phyloP scores from a whole-genome alignment of 164 flowering plant genomes.

The Santalum album region DNA sequence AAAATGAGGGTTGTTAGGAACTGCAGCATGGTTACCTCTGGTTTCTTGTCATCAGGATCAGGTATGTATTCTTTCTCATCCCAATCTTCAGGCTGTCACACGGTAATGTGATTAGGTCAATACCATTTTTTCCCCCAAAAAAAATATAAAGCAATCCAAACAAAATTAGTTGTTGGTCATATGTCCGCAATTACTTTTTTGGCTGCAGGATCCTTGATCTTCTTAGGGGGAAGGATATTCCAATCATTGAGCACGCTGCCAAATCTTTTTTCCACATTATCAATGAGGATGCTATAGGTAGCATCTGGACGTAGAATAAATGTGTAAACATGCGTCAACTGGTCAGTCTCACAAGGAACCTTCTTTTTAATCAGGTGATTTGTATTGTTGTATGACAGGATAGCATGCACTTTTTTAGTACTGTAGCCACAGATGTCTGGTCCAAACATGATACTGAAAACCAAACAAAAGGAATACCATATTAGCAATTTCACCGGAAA shows the following conservation, averaged over 20 bases:
- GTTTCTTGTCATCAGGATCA: constrained; percentile 87
- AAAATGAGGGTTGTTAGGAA: too few relatives aligned
- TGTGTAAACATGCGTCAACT: constrained; percentile 82
- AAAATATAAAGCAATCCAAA: not conserved
- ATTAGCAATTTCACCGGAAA: too few relatives aligned
- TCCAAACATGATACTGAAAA: constrained; percentile 92
- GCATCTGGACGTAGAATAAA: constrained; percentile 89
- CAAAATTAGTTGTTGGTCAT: not conserved
- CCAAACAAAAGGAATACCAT: constrained; percentile 6
- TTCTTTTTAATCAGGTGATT: constrained; percentile 91
- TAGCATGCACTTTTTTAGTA: constrained; percentile 92
- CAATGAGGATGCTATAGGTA: constrained; percentile 81
- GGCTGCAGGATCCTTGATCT: constrained; percentile 92
- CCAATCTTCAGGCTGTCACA: constrained; percentile 95
- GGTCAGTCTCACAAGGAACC: constrained; percentile 95
- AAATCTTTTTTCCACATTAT: constrained; percentile 75
- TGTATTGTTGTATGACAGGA: constrained; percentile 48
- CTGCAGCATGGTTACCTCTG: too few relatives aligned
- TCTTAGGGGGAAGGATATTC: constrained; percentile 84
- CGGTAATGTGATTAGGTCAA: not conserved
- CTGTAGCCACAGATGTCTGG: constrained; percentile 93
- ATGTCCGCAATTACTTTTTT: constrained; percentile 43
- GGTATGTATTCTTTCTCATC: constrained; percentile 87
- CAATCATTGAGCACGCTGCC: constrained; percentile 81
- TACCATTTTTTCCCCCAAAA: too few relatives aligned